Evolutionary conservation across 768 basidiomycete species (phyloP).

Genomic region (Auricularia sp.): DNA sequence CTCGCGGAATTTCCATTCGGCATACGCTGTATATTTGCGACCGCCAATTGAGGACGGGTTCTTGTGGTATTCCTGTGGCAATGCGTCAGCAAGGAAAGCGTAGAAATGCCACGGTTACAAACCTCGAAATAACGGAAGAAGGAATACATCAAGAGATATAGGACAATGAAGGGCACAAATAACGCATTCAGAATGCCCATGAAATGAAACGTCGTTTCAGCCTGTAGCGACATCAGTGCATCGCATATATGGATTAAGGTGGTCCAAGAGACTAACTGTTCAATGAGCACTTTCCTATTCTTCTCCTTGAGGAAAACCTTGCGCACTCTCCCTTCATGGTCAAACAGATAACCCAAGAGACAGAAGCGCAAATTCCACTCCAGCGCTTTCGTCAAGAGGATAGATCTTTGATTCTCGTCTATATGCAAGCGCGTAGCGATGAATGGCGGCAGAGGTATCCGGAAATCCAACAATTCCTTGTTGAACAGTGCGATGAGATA

Average conservation of each 20-base stretch:
- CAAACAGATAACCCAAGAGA: constrained; percentile 91
- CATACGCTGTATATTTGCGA: constrained; percentile 86
- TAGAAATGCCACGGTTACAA: constrained; percentile 15
- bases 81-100: background rate
- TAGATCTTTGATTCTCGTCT: constrained; percentile 55
- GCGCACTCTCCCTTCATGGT: constrained; percentile 77
- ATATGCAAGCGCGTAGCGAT: constrained; percentile 38
- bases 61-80: constrained; percentile 87
- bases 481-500: constrained; percentile 97
- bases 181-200: constrained; percentile 95
- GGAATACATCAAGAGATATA: constrained; percentile 94
- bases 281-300: constrained; percentile 65
- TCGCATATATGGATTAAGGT: background rate
- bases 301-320: constrained; percentile 85
- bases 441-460: constrained; percentile 62
- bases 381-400: constrained; percentile 74
- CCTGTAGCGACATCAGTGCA: constrained; percentile 29
- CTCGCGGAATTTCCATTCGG: constrained; percentile 97
- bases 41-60: constrained; percentile 92
- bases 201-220: constrained; percentile 82
- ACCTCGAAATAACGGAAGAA: constrained; percentile 99
- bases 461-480: constrained; percentile 86
- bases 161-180: constrained; percentile 92
- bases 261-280: constrained; percentile 48
- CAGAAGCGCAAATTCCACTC: constrained; percentile 98